These are phyloP conservation scores for Trichocomaceae sp. DNA, from an alignment of 2,329 filamentous ascomycete species.

Conservation along the genomic window DNA sequence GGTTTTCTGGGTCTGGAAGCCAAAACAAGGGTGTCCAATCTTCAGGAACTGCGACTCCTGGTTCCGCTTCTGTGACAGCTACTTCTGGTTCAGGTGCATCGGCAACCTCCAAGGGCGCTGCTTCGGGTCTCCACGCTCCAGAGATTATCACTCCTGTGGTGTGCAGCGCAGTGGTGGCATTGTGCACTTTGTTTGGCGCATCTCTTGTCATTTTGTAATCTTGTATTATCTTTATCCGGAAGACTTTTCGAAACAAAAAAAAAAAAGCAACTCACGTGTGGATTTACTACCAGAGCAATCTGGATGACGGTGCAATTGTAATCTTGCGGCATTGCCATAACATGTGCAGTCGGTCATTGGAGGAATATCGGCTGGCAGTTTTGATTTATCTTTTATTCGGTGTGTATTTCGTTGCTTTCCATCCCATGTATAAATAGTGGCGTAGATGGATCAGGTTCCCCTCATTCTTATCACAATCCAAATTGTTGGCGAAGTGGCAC, in stretches of 20 bases:
- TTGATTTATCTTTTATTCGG: constrained; percentile 1
- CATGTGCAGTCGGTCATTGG: constrained; percentile 8
- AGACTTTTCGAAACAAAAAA: not conserved
- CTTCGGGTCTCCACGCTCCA: constrained; percentile 38
- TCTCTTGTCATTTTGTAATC: constrained; percentile 29
- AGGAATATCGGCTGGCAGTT: not conserved
- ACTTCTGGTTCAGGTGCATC: constrained; percentile 22
- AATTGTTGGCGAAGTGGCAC: not conserved
- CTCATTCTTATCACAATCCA: not conserved
- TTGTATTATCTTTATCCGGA: not conserved
- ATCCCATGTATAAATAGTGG: constrained; percentile 2
- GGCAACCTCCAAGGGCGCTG: constrained; percentile 34
- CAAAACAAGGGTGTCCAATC: constrained; percentile 50
- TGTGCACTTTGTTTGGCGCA: constrained; percentile 51
- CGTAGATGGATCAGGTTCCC: not conserved
- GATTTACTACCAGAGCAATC: not conserved
- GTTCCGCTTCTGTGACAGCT: constrained; percentile 40
- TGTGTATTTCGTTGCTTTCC: constrained; percentile 2
- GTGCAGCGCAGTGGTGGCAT: constrained; percentile 45
- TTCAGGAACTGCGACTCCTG: constrained; percentile 44
- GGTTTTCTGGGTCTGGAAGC: constrained; percentile 50
- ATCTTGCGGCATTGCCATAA: not conserved
- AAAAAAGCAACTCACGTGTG: not conserved
- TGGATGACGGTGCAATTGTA: not conserved
- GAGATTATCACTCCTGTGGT: constrained; percentile 48